Conservation (phyloP, 768 basidiomycete species). For the Phallus indusiatus region DNA sequence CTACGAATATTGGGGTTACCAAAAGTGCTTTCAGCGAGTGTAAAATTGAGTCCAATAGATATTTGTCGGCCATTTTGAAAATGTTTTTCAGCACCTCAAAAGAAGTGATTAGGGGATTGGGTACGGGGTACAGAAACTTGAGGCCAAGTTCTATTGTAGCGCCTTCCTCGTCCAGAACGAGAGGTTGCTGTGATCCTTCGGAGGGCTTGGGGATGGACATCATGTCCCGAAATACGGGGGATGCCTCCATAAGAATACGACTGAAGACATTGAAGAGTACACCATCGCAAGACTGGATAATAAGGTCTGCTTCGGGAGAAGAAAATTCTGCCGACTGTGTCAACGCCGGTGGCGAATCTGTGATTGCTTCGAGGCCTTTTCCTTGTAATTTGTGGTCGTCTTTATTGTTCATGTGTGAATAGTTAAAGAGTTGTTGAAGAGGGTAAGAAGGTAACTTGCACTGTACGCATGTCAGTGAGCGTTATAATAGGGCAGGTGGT, state of each 20-base stretch:
- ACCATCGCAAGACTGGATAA: constrained; percentile 33
- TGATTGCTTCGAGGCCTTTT: no score
- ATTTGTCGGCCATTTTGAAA: constrained; percentile 39
- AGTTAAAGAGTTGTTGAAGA: no score
- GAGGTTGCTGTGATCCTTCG: not conserved
- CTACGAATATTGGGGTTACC: constrained; percentile 24
- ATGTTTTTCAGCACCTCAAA: constrained; percentile 32
- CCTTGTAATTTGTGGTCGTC: no score
- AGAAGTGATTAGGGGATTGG: constrained; percentile 38
- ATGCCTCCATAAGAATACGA: constrained; percentile 43
- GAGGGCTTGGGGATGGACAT: constrained; percentile 41
- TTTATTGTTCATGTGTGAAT: no score
- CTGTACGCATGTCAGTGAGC: no score
- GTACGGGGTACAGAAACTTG: constrained; percentile 40
- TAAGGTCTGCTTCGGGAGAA: constrained; percentile 6
- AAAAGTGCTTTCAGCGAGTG: constrained; percentile 20
- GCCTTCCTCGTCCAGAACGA: constrained; percentile 26
- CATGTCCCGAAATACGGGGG: constrained; percentile 48
- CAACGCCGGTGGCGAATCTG: no score
- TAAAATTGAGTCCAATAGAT: constrained; percentile 38
- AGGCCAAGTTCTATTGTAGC: constrained; percentile 33
- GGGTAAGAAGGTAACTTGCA: no score
- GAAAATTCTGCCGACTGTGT: constrained; percentile 4
- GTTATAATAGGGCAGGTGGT: no score
- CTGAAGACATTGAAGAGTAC: constrained; percentile 47